Evolutionary conservation across 768 basidiomycete genomes (phyloP).

Genomic region (Panaeolus cyanescens): DNA sequence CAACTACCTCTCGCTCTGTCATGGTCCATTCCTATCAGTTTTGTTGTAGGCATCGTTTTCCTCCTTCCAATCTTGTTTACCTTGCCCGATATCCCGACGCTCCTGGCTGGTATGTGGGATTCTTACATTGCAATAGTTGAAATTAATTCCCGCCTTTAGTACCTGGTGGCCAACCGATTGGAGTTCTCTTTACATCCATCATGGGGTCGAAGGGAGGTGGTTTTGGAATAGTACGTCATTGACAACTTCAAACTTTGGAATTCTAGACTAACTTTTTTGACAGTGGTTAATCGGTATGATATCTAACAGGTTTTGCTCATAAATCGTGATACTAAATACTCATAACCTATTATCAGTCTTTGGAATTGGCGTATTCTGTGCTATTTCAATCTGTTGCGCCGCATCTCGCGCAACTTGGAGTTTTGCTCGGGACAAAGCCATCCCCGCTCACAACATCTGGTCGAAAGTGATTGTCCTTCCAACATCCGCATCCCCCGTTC

Average conservation of each 20-base stretch:
- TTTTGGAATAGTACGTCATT: slow-evolving; percentile 52
- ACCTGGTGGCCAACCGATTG: slow-evolving; percentile 63
- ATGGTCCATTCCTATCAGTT: slow-evolving; percentile 54
- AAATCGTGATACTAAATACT: not conserved
- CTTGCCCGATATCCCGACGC: slow-evolving; percentile 53
- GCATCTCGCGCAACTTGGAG: slow-evolving; percentile 74
- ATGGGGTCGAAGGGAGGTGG: slow-evolving; percentile 66
- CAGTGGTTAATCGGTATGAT: slow-evolving; percentile 15
- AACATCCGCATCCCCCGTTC: slow-evolving; percentile 40
- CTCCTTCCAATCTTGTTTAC: slow-evolving; percentile 68
- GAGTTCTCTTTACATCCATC: slow-evolving; percentile 59
- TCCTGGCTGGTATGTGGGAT: slow-evolving; percentile 48
- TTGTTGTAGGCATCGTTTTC: slow-evolving; percentile 52
- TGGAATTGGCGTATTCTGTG: slow-evolving; percentile 59
- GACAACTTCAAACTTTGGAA: slow-evolving; percentile 21
- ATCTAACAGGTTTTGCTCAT: not conserved
- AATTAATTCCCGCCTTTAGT: slow-evolving; percentile 31
- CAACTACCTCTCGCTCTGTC: slow-evolving; percentile 58
- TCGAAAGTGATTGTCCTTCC: slow-evolving; percentile 39
- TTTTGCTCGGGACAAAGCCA: slow-evolving; percentile 67
- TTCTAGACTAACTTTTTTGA: not conserved
- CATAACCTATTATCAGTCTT: slow-evolving; percentile 35
- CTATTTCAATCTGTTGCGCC: slow-evolving; percentile 66
- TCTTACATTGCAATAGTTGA: not conserved
- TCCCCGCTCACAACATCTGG: slow-evolving; percentile 55